A percentile compares a stretch with the other conserved stretches of the same genome.
Conservation (phyloP, 2,329 filamentous ascomycete genomes). For the Penicillium sp. region DNA sequence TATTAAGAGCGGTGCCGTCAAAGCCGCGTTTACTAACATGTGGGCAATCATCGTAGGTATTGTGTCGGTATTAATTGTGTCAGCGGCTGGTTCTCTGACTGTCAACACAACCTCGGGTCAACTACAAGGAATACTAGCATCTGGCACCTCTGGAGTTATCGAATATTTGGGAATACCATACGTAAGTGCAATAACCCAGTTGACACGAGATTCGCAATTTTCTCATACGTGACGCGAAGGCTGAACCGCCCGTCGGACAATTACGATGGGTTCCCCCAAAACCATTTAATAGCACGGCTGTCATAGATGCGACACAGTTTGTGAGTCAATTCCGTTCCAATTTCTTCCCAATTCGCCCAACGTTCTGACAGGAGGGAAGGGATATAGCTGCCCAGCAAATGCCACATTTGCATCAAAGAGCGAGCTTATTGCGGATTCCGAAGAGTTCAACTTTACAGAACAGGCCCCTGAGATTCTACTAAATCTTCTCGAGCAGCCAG, state of each 20-base stretch:
- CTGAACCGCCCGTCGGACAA: conserved; percentile 3
- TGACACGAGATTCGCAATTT: background rate
- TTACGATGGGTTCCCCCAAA: conserved; percentile 8
- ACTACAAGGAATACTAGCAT: background rate
- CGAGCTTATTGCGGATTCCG: background rate
- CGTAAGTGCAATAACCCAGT: background rate
- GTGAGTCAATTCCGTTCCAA: background rate
- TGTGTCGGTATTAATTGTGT: background rate
- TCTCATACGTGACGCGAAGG: background rate
- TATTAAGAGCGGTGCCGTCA: no score
- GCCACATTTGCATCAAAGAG: background rate
- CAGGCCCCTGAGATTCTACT: conserved; percentile 3
- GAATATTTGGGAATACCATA: conserved; percentile 10
- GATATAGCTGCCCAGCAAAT: conserved; percentile 9
- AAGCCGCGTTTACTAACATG: background rate
- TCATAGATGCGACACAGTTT: conserved; percentile 3
- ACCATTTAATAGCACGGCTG: background rate
- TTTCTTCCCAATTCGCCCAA: background rate
- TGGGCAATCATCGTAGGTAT: background rate
- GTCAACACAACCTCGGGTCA: conserved; percentile 3
- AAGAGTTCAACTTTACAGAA: conserved; percentile 1
- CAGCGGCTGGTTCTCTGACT: background rate
- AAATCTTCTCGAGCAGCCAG: background rate
- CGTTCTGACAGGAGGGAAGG: background rate
- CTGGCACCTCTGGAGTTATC: background rate